Conservation (phyloP, 164 flowering plant species). For the Kingdonia uniflora region DNA sequence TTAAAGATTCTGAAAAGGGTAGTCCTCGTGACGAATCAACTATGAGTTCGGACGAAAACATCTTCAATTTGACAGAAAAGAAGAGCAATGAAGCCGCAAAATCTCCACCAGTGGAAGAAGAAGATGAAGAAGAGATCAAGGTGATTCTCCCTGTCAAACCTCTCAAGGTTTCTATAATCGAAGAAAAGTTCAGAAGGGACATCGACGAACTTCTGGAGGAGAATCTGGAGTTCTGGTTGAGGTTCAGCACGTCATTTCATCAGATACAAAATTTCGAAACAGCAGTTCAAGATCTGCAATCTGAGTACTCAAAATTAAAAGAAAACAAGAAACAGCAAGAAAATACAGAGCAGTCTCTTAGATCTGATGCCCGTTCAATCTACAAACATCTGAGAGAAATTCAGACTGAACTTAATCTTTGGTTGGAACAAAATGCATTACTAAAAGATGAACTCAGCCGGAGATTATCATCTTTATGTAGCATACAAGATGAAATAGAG, state of each 20-base stretch:
- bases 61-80: slow-evolving; percentile 5
- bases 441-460: slow-evolving; percentile 49
- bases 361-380: slow-evolving; percentile 46
- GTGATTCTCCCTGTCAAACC: slow-evolving; percentile 15
- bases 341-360: slow-evolving; percentile 16
- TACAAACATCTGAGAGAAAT: slow-evolving; percentile 54
- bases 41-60: slow-evolving; percentile 1
- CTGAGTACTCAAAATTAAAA: slow-evolving; percentile 32
- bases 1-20: slow-evolving; percentile 6
- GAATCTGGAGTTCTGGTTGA: slow-evolving; percentile 62
- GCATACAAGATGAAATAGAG: slow-evolving; percentile 55
- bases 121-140: slow-evolving; percentile 21
- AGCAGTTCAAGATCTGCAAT: slow-evolving; percentile 33
- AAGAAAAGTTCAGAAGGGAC: slow-evolving; percentile 39
- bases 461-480: slow-evolving; percentile 44
- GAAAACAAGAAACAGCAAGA: slow-evolving; percentile 29
- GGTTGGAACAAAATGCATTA: slow-evolving; percentile 45
- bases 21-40: slow-evolving; percentile 1
- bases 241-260: slow-evolving; percentile 48
- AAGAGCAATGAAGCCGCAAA: slow-evolving; percentile 1
- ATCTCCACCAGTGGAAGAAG: slow-evolving; percentile 15
- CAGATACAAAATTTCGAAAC: slow-evolving; percentile 56
- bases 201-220: slow-evolving; percentile 61
- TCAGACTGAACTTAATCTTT: slow-evolving; percentile 45
- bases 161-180: slow-evolving; percentile 22